These are phyloP conservation scores for Globisporangium solare DNA, from an alignment of 352 stramenopile species.

Conservation along the genomic window DNA sequence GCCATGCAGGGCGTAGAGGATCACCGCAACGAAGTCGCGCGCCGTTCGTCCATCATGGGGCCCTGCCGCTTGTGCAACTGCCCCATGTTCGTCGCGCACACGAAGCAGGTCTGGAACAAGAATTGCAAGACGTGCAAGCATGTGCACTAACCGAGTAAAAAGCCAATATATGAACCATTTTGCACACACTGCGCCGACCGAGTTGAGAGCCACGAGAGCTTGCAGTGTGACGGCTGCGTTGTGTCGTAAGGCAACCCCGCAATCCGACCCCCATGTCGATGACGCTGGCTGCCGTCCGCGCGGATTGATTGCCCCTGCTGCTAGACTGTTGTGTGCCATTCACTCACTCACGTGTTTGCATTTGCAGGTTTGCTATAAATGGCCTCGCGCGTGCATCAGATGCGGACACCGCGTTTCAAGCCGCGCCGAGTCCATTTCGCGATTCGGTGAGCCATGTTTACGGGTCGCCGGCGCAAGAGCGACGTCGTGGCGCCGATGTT, in stretches of 20 bases:
- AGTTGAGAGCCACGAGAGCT: background rate
- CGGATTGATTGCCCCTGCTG: background rate
- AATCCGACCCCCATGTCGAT: background rate
- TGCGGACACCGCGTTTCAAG: no score
- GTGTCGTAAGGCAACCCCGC: background rate
- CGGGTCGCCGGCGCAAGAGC: slow-evolving; percentile 1
- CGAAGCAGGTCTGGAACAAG: slow-evolving; percentile 66
- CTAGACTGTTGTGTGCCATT: background rate
- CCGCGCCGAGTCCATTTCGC: background rate
- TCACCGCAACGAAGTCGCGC: slow-evolving; percentile 33
- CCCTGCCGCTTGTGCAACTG: slow-evolving; percentile 53
- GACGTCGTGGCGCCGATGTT: slow-evolving; percentile 1
- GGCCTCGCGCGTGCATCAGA: background rate
- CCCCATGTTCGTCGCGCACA: slow-evolving; percentile 57
- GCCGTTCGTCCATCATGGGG: slow-evolving; percentile 45
- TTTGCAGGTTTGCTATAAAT: background rate
- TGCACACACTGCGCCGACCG: background rate
- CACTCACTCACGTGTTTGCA: background rate
- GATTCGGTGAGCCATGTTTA: background rate
- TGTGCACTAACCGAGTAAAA: slow-evolving; percentile 30
- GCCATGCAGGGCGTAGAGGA: slow-evolving; percentile 47
- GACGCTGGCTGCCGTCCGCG: background rate
- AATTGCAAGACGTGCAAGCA: slow-evolving; percentile 70
- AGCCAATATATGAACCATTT: no score
- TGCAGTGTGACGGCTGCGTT: background rate